These are phyloP conservation scores for Sphaceloma murrayae DNA, from an alignment of 2,329 filamentous ascomycete species.

Conservation along the genomic window DNA sequence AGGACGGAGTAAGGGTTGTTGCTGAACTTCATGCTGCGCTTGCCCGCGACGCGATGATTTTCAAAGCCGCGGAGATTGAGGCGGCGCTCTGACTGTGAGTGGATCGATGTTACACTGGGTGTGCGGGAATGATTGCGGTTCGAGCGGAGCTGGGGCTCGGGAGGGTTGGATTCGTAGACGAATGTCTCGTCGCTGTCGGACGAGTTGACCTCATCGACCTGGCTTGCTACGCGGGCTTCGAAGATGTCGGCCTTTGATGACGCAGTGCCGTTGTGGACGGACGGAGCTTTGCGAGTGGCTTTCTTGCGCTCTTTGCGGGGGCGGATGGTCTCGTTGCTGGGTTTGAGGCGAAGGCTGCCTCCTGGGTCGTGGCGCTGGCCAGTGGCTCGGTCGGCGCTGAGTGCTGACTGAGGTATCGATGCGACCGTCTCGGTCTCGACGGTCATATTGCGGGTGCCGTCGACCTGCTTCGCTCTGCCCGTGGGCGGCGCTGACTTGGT, in stretches of 20 bases:
- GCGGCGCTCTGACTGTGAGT: slow-evolving; percentile 55
- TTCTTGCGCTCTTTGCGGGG: slow-evolving; percentile 91
- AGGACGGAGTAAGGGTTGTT: slow-evolving; percentile 63
- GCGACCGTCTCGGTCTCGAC: slow-evolving; percentile 95
- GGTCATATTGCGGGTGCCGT: slow-evolving; percentile 86
- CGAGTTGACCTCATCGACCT: slow-evolving; percentile 90
- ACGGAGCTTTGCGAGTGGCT: slow-evolving; percentile 61
- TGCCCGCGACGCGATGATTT: slow-evolving; percentile 55
- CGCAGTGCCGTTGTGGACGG: slow-evolving; percentile 61
- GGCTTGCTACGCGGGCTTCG: slow-evolving; percentile 90
- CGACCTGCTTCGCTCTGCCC: slow-evolving; percentile 56
- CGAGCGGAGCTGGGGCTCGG: slow-evolving; percentile 51
- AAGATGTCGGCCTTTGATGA: slow-evolving; percentile 97
- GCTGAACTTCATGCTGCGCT: slow-evolving; percentile 94
- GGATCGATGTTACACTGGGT: slow-evolving; percentile 77
- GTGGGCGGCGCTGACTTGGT: slow-evolving; percentile 54
- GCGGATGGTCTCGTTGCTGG: slow-evolving; percentile 90
- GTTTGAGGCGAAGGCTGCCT: slow-evolving; percentile 72
- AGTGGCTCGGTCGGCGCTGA: slow-evolving; percentile 52
- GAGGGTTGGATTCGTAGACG: slow-evolving; percentile 95
- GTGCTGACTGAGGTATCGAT: slow-evolving; percentile 74
- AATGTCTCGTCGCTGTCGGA: slow-evolving; percentile 98
- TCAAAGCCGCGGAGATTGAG: slow-evolving; percentile 53
- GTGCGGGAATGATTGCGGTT: slow-evolving; percentile 85
- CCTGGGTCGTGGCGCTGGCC: slow-evolving; percentile 54